Evolutionary conservation across 2,329 filamentous ascomycete genomes (phyloP), one percentile per base, ranked within the genome.

Genomic region (Colletotrichum gigasporum): DNA sequence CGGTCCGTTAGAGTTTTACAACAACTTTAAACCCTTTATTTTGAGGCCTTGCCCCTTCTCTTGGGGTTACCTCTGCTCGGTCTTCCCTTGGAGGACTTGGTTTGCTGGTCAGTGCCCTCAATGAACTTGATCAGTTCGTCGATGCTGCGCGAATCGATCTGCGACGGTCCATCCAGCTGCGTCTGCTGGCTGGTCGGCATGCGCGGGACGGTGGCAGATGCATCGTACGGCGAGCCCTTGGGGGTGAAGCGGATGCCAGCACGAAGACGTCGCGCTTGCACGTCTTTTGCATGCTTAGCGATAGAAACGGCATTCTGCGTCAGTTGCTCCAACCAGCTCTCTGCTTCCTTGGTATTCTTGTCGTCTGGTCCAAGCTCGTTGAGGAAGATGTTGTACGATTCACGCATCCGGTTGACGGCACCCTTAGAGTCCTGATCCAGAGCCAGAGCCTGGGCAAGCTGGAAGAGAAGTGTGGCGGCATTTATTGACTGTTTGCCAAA

Each of bases 291-390:
- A 73, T 97, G 94, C 82, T 96, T 97, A 52, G 94, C 95, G 69
- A 98, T 94, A 32, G 89, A 91, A 39, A 99, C 96, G 44, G 96
- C 96, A 72, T 96, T 97, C 78, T 96, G 92, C 0, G 95, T 98
- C 63, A 99, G 87, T 78, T 97, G 94, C 79, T 97, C 93, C 22
- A 98, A 87, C 96, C 96, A 99, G 73, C 88, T 92, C 82, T 97
- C 94, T 2, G 96, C 95, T 77, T 99, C 96, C 83, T 97, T 97
- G 67, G 96, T 99, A 83, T 99, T 98, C 78, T 94, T 93, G 78
- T 98, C 94, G 37, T 97, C 90, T 2, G 94, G 83, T 26, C 96
- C 96, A 5, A 99, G 90, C 73, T 96, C 89, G 62, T 84, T 82
- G 68, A 94, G 88, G 89, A 99, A 99, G 75, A 97, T 96, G 79